A percentile compares a stretch with the other conserved stretches of the same genome.
Conservation (phyloP, 2,329 filamentous ascomycete species). For the Fusarium mundagurra region DNA sequence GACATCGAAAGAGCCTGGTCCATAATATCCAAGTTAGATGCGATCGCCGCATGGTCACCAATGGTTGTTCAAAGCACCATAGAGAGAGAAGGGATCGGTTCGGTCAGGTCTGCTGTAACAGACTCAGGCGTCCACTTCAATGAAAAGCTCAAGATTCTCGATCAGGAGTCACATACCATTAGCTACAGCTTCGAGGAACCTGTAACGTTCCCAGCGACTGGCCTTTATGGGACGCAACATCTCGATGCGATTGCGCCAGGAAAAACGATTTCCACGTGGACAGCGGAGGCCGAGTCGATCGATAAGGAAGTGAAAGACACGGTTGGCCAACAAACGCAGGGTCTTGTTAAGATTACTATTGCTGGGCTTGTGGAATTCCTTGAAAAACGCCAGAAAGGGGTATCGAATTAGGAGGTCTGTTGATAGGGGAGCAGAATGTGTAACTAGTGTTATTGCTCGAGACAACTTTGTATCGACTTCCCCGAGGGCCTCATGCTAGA, state of each 20-base stretch:
- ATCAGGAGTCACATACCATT: fast-evolving
- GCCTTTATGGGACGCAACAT: not conserved
- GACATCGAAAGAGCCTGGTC: not conserved
- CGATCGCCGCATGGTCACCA: not conserved
- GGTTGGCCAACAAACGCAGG: not conserved
- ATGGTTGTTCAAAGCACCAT: not conserved
- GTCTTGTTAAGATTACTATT: not conserved
- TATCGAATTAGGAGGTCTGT: not conserved
- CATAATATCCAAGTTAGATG: not conserved
- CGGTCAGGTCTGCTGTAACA: not conserved
- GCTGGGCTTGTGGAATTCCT: not conserved
- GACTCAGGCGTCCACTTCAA: fast-evolving
- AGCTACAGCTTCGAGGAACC: not conserved
- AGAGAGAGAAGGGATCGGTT: not conserved
- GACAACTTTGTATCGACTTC: not conserved
- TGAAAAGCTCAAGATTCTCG: not conserved
- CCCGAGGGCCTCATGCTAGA: fast-evolving
- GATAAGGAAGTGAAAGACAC: not conserved
- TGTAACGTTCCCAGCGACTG: not conserved
- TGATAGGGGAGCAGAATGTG: fast-evolving
- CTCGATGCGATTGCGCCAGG: not conserved
- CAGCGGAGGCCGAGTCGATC: not conserved
- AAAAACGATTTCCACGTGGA: not conserved
- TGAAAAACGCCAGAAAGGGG: fast-evolving
- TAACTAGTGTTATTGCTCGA: fast-evolving